These are phyloP conservation scores for Aspergillus fumigatus DNA, from an alignment of 2,329 filamentous ascomycete genomes.

Conservation along the genomic window DNA sequence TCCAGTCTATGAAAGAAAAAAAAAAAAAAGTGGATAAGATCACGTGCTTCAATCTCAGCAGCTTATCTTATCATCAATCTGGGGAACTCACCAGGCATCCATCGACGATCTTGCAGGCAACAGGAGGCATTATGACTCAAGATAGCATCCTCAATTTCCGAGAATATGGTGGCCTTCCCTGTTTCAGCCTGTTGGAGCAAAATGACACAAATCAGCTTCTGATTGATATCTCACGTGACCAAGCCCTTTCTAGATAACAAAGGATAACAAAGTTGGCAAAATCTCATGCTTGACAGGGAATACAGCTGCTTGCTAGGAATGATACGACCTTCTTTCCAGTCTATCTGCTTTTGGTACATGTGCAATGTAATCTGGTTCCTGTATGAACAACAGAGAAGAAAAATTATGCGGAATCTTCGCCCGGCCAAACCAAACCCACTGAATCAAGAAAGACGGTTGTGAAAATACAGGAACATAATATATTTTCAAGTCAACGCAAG, in stretches of 20 bases:
- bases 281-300: background rate
- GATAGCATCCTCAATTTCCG: background rate
- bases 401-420: constrained; percentile 2
- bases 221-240: too few species aligned
- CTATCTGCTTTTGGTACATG: constrained; percentile 22
- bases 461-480: constrained; percentile 19
- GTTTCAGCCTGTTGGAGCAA: too few species aligned
- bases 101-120: background rate
- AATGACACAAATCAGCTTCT: too few species aligned
- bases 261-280: too few species aligned
- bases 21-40: constrained; percentile 3
- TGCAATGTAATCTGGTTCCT: constrained; percentile 9
- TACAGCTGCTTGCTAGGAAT: background rate
- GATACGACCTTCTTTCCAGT: constrained; percentile 3
- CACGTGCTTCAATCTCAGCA: background rate
- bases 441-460: constrained; percentile 3
- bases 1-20: constrained; percentile 3
- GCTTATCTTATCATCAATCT: background rate
- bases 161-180: background rate
- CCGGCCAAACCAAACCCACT: constrained; percentile 8
- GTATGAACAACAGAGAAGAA: constrained; percentile 6
- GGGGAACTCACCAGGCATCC: background rate
- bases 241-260: too few species aligned
- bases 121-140: background rate
- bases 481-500: constrained; percentile 14